Evolutionary conservation across 352 stramenopile genomes (phyloP).

Genomic region (Achlya hypogyna): DNA sequence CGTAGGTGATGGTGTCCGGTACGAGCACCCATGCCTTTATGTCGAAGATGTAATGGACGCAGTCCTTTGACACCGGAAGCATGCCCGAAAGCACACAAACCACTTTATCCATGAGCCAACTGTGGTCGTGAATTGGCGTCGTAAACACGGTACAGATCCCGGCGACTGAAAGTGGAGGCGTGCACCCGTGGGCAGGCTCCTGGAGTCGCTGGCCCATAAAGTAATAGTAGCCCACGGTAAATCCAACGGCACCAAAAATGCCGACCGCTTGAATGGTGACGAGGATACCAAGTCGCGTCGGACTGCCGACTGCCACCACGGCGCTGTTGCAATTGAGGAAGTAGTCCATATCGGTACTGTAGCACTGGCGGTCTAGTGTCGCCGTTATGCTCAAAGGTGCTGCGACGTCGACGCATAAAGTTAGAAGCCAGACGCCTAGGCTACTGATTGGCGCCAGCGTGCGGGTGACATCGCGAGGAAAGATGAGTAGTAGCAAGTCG

Average conservation of each 20-base stretch:
- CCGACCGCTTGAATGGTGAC: not conserved
- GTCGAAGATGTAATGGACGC: not conserved
- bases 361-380: not conserved
- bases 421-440: not conserved
- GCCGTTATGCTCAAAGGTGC: not conserved
- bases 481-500: conserved; percentile 1
- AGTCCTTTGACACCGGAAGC: not conserved
- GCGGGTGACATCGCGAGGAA: not conserved
- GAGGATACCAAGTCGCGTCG: not conserved
- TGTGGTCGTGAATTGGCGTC: not conserved
- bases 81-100: not conserved
- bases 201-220: not conserved
- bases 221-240: not conserved
- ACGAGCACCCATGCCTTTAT: not conserved
- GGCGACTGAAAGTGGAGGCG: not conserved
- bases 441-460: not conserved
- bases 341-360: not conserved
- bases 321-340: not conserved
- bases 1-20: not conserved
- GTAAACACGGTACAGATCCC: not conserved
- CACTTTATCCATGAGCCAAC: not conserved
- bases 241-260: not conserved
- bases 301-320: not conserved
- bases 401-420: not conserved
- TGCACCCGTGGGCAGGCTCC: not conserved